Conservation (phyloP, 805 yeast genomes). For the Ogataea haglerorum region DNA sequence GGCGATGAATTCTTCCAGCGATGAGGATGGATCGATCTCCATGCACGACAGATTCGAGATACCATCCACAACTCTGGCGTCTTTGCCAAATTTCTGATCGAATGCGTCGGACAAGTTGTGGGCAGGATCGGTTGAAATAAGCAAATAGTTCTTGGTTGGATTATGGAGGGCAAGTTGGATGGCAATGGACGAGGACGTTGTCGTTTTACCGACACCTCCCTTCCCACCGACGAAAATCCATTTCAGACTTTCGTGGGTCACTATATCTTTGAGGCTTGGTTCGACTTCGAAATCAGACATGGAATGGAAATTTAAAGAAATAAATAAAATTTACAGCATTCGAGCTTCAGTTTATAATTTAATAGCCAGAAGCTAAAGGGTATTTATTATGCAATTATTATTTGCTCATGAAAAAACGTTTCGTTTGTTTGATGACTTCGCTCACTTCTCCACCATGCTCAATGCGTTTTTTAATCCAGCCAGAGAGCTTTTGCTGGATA, state of each 20-base stretch:
- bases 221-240: conserved; percentile 99
- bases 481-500: conserved; percentile 60
- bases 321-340: not conserved
- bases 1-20: conserved; percentile 74
- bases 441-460: conserved; percentile 7
- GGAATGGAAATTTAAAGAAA: conserved; percentile 16
- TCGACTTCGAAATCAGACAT: conserved; percentile 57
- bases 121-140: conserved; percentile 98
- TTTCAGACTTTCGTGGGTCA: conserved; percentile 64
- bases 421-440: conserved; percentile 6
- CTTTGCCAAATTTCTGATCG: conserved; percentile 97
- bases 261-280: conserved; percentile 66
- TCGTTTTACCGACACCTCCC: conserved; percentile 99
- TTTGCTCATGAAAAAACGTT: conserved; percentile 11
- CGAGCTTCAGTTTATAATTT: conserved; percentile 3
- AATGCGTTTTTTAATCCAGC: conserved; percentile 62
- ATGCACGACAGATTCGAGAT: conserved; percentile 85
- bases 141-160: conserved; percentile 74
- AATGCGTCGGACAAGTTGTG: conserved; percentile 97
- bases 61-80: conserved; percentile 91
- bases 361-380: not conserved
- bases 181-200: conserved; percentile 93
- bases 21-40: conserved; percentile 97
- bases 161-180: conserved; percentile 85
- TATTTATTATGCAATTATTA: conserved; percentile 2